Base-by-base conservation (phyloP, 2,329 filamentous ascomycete genomes). In the Colletotrichum aenigma region DNA sequence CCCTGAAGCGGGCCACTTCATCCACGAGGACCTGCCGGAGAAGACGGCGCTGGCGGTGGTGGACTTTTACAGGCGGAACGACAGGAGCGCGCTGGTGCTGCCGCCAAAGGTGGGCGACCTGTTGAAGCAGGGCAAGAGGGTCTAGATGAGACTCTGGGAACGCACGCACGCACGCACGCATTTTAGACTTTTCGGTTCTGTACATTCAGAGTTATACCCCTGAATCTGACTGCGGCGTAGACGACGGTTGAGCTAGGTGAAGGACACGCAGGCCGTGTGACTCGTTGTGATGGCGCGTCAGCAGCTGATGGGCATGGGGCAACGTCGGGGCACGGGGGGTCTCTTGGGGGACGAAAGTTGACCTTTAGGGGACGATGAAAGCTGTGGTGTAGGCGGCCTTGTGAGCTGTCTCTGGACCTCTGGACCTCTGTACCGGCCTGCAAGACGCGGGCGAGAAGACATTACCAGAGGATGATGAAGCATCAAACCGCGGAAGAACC, bases 1-100 rank as follows among this genome's bases (percentile, higher is more conserved):
- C 80, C 96, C 97, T 1, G 95, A 98, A 82, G 96, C 97, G 2
- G 97, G 97, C 1, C 97, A 99, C 84, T 99, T 99, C 81, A 92
- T 99, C 71, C 97, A 99, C 78, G 97, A 99, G 84, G 97, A 99
- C 83, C 90, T 96, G 66, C 96, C 97, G 0, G 94, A 96, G 81
- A 97, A 96, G 87, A 97, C 94, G 58, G 97, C 97, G 1, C 89
- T 94, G 79, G 90, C 95, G 10, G 87, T 98, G 67, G 94, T 94
- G 3, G 97, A 99, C 82, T 98, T 99, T 82, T 96, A 97, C 81
- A 94, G 93, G 79, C 89, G 97, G 69, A 99, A 99, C 82, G 96
- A 98, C 85, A 90, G 96, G 76, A 95, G 92, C 80, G 91, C 93
- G 13, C 84, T 99, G 74, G 94, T 98, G 2, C 87, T 99, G 77